A percentile compares a stretch with the other conserved stretches of the same genome.
Conservation (phyloP, 1,284 basidiomycete species). For the Lentinula novae-zelandiae region DNA sequence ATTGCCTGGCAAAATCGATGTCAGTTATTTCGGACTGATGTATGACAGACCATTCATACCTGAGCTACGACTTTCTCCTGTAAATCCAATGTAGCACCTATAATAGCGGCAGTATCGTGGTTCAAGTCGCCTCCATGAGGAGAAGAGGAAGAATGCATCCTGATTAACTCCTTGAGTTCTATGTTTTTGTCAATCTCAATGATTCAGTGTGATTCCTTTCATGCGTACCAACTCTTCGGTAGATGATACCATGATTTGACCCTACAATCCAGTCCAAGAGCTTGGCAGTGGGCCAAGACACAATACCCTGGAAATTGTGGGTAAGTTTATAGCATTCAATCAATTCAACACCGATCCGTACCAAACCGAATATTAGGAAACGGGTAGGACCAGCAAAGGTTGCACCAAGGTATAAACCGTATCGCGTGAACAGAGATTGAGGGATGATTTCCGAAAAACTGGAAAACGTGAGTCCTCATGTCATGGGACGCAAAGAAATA, state of each 20-base stretch:
- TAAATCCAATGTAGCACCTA: constrained; percentile 9
- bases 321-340: not conserved
- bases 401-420: constrained; percentile 87
- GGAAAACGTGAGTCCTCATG: not conserved
- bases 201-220: not conserved
- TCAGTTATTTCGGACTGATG: not conserved
- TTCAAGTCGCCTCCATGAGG: constrained; percentile 12
- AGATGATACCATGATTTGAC: constrained; percentile 58
- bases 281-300: constrained; percentile 82
- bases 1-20: constrained; percentile 41
- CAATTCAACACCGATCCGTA: constrained; percentile 27
- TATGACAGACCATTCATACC: not conserved
- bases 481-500: not conserved
- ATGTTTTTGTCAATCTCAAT: not conserved
- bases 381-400: constrained; percentile 81
- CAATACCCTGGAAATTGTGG: constrained; percentile 46
- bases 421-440: constrained; percentile 80
- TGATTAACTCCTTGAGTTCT: constrained; percentile 74
- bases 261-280: constrained; percentile 64
- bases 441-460: constrained; percentile 92
- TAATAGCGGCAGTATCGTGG: constrained; percentile 9
- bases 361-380: constrained; percentile 65
- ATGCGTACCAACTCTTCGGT: constrained; percentile 34
- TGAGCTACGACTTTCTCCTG: constrained; percentile 12
- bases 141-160: constrained; percentile 38